A percentile compares a stretch with the other conserved stretches of the same genome.
Conservation (phyloP, 495 filamentous ascomycete genomes). For the Terfezia boudieri region DNA sequence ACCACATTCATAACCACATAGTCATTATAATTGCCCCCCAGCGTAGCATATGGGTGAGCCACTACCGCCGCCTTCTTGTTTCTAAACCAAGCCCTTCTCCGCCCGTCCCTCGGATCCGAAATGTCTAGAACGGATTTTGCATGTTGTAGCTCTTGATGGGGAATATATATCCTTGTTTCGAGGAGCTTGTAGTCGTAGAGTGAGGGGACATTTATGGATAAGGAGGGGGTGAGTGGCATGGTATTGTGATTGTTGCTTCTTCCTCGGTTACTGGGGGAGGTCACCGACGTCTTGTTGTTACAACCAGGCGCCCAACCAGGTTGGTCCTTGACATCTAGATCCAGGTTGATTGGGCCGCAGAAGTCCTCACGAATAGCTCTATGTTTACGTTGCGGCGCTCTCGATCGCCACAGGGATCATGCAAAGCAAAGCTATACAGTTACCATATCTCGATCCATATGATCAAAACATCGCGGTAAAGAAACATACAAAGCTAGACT, state of each 20-base stretch:
- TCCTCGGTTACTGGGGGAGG: no score
- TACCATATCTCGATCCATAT: no score
- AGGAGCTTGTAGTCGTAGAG: slow-evolving; percentile 53
- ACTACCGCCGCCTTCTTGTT: slow-evolving; percentile 39
- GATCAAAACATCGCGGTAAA: no score
- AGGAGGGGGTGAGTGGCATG: slow-evolving; percentile 25
- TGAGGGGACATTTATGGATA: slow-evolving; percentile 64
- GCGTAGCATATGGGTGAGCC: slow-evolving; percentile 73
- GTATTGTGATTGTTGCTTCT: slow-evolving; percentile 11
- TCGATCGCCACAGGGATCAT: no score
- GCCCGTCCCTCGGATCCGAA: slow-evolving; percentile 17
- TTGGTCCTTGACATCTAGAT: neutral
- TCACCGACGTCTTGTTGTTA: no score
- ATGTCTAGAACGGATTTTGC: slow-evolving; percentile 13
- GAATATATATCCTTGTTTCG: slow-evolving; percentile 58
- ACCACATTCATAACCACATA: slow-evolving; percentile 43
- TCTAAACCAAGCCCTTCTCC: slow-evolving; percentile 17
- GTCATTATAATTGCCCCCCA: slow-evolving; percentile 76
- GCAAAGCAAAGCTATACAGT: no score
- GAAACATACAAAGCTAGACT: no score
- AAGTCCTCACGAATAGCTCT: no score
- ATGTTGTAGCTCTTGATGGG: slow-evolving; percentile 24
- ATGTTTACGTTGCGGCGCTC: no score
- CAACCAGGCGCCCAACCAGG: no score
- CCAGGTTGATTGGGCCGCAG: no score